Percentiles rank a stretch among this genome's conserved stretches.
phyloP scores from a whole-genome alignment of 2,329 filamentous ascomycete genomes.

The Xylariaceae sp. region DNA sequence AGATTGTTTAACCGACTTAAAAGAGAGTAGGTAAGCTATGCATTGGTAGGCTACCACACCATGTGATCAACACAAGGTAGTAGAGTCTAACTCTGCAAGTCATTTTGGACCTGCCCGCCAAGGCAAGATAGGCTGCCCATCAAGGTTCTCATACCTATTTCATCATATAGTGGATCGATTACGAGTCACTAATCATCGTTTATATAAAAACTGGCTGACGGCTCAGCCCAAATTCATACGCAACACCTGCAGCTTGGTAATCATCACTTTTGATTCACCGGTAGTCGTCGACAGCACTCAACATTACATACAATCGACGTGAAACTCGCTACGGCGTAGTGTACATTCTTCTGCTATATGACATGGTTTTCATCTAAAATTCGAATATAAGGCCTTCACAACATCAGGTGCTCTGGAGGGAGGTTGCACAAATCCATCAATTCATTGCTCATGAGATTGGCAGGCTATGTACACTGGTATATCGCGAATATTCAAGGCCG shows the following conservation, averaged over 20 bases:
- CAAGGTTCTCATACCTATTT: slow-evolving; percentile 18
- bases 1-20: too few species aligned
- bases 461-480: slow-evolving; percentile 16
- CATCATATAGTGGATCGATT: not conserved
- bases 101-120: not conserved
- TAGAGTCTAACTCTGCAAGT: not conserved
- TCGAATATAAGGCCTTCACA: not conserved
- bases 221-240: not conserved
- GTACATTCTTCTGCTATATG: too few species aligned
- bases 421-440: slow-evolving; percentile 16
- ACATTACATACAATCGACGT: not conserved
- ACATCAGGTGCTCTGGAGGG: not conserved
- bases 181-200: not conserved
- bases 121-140: slow-evolving; percentile 2
- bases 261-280: too few species aligned
- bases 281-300: too few species aligned
- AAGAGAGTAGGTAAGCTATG: too few species aligned
- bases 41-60: too few species aligned
- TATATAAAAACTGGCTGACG: slow-evolving; percentile 10
- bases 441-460: slow-evolving; percentile 21
- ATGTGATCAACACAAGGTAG: slow-evolving; percentile 3
- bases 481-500: slow-evolving; percentile 12
- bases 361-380: too few species aligned
- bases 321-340: too few species aligned
- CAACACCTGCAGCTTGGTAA: not conserved